phyloP scores from a whole-genome alignment of 805 yeast species.

The Cyberlindnera suaveolens region DNA sequence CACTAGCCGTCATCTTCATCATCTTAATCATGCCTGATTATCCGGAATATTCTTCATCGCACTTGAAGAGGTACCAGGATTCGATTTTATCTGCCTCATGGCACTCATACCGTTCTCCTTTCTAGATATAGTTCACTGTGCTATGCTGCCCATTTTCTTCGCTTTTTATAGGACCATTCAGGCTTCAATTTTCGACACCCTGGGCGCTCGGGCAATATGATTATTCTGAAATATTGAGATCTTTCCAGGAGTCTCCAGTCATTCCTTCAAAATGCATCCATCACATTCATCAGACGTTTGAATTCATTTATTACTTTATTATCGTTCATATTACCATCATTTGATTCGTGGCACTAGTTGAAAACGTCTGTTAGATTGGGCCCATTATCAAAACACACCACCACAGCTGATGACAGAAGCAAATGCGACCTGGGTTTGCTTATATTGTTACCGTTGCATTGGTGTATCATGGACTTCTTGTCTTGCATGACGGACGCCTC shows the following conservation, averaged over 20 bases:
- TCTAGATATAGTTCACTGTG: constrained; percentile 51
- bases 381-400: constrained; percentile 86
- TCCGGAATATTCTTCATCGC: constrained; percentile 47
- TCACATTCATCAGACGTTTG: constrained; percentile 81
- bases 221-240: constrained; percentile 80
- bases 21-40: constrained; percentile 36
- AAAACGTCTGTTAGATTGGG: constrained; percentile 72
- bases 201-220: constrained; percentile 91
- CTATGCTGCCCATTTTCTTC: constrained; percentile 91
- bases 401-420: no score
- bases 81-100: constrained; percentile 58
- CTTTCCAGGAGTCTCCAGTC: constrained; percentile 79
- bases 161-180: constrained; percentile 88
- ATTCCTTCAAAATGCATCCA: constrained; percentile 93
- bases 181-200: constrained; percentile 86
- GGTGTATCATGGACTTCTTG: no score
- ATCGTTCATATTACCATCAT: constrained; percentile 82
- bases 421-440: no score
- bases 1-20: constrained; percentile 48
- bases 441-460: no score
- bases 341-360: constrained; percentile 43
- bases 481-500: no score
- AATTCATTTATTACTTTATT: constrained; percentile 82
- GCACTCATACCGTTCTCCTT: constrained; percentile 24
- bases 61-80: constrained; percentile 69